A percentile compares a stretch with the other conserved stretches of the same genome.
Evolutionary conservation across 2,329 filamentous ascomycete genomes (phyloP).

Genomic region (Emmonsiellopsis sp.): DNA sequence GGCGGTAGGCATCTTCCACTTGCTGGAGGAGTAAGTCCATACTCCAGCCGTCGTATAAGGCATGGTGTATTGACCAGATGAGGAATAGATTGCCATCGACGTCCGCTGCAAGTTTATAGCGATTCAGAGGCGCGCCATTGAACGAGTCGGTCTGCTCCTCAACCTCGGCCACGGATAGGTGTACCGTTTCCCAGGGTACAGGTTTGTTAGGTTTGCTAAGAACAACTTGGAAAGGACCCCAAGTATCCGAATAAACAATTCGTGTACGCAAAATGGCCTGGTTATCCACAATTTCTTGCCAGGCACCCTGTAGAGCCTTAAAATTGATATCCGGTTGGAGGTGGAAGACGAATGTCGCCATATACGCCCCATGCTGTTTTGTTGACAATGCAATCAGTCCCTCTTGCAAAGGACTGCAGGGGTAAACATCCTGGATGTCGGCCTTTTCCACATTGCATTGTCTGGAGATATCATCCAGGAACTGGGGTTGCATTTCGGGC

Average conservation of each 20-base stretch:
- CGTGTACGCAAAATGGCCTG: conserved; percentile 43
- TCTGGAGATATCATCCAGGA: conserved; percentile 13
- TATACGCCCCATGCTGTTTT: conserved; percentile 40
- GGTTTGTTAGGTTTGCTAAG: conserved; percentile 20
- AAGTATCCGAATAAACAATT: conserved; percentile 30
- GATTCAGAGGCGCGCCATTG: conserved; percentile 26
- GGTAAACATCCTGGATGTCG: conserved; percentile 32
- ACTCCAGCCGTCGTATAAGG: conserved; percentile 45
- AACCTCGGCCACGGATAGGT: conserved; percentile 19
- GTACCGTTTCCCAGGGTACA: conserved; percentile 26
- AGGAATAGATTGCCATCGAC: conserved; percentile 27
- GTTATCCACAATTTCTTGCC: conserved; percentile 37
- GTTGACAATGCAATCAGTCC: conserved; percentile 41
- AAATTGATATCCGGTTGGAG: conserved; percentile 33
- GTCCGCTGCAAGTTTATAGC: conserved; percentile 28
- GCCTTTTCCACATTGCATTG: conserved; percentile 23
- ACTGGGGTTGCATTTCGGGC: neutral
- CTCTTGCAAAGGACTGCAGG: conserved; percentile 37
- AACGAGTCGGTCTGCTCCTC: conserved; percentile 18
- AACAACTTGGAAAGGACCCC: conserved; percentile 33
- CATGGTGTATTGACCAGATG: conserved; percentile 44
- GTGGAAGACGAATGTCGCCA: conserved; percentile 37
- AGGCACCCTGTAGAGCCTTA: conserved; percentile 36
- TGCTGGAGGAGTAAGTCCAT: conserved; percentile 28
- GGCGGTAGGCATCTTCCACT: conserved; percentile 28